Base-by-base conservation (phyloP, 2,329 filamentous ascomycete genomes). In the Nannizziopsis arthrosporioides region DNA sequence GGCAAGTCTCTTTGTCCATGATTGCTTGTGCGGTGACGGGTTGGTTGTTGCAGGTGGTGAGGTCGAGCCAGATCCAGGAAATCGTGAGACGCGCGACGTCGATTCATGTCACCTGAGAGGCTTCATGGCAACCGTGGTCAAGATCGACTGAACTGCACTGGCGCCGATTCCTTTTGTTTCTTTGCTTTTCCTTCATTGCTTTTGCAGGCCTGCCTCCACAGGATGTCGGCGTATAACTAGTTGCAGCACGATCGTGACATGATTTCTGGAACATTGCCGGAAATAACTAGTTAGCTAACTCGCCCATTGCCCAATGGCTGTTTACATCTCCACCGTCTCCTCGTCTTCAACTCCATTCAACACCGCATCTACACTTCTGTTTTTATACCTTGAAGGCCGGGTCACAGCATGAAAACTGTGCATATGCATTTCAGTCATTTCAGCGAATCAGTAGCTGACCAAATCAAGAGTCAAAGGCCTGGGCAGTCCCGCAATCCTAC, bases 231-330 rank as follows among this genome's bases (percentile, higher is more conserved):
- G 22, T 27, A n/a, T n/a, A n/a, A n/a, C n/a, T n/a, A 38, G 36
- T n/a, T 3, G 3, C 36, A 14, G 36, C 12, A 36, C 5, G 34
- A 36, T 12, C 5, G 11, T 36, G 34, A 36, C 14, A 14, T 34
- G n/a, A 18, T 12, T 35, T 43, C 41, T 43, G 41, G 41, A 43
- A 43, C 6, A 35, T 43, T 43, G 9, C 30, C 41, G 22, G 31
- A 43, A 43, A 15, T 8, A 8, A 14, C 40, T n/a, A n/a, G n/a
- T n/a, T n/a, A n/a, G n/a, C n/a, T n/a, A n/a, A n/a, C n/a, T n/a
- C n/a, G n/a, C n/a, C n/a, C n/a, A n/a, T n/a, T n/a, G n/a, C n/a
- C n/a, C n/a, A n/a, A n/a, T n/a, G n/a, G n/a, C n/a, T n/a, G n/a
- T n/a, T n/a, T n/a, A 36, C 4, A 10, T 12, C 11, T 36, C 11